A percentile compares a stretch with the other conserved stretches of the same genome.
Conservation (phyloP, 164 flowering plant species). For the Dillenia turbinata region DNA sequence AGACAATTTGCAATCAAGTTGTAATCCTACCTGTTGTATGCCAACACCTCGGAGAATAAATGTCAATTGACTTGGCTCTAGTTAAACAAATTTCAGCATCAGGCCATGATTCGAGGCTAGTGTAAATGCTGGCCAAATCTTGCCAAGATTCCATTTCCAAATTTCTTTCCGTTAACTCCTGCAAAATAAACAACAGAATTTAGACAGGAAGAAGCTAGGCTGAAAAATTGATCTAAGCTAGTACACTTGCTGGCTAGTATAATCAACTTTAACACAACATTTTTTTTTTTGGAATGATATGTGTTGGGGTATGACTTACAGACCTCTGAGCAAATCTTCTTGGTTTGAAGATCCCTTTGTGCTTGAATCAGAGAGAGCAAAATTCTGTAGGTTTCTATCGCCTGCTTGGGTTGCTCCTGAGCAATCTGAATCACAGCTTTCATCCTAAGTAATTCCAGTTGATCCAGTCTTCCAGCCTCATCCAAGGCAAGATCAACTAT, state of each 20-base stretch:
- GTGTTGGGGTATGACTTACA: conserved; percentile 1
- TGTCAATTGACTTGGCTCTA: conserved; percentile 59
- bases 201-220: no score
- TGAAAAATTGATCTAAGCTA: no score
- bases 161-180: conserved; percentile 35
- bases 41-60: conserved; percentile 66
- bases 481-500: conserved; percentile 79
- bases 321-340: conserved; percentile 42
- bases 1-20: neutral
- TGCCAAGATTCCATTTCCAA: conserved; percentile 83
- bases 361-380: conserved; percentile 71
- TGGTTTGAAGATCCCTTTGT: conserved; percentile 31
- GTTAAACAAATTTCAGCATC: conserved; percentile 68
- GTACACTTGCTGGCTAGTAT: no score
- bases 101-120: conserved; percentile 46
- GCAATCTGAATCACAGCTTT: conserved; percentile 80
- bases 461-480: conserved; percentile 58
- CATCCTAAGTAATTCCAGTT: conserved; percentile 61
- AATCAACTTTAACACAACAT: no score
- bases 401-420: conserved; percentile 77
- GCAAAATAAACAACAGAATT: conserved; percentile 2
- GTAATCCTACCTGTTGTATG: conserved; percentile 60
- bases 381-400: conserved; percentile 69
- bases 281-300: no score
- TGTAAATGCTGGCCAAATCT: conserved; percentile 69